A percentile compares a stretch with the other conserved stretches of the same genome.
Conservation (phyloP, 495 filamentous ascomycete genomes). For the Podospora didyma region DNA sequence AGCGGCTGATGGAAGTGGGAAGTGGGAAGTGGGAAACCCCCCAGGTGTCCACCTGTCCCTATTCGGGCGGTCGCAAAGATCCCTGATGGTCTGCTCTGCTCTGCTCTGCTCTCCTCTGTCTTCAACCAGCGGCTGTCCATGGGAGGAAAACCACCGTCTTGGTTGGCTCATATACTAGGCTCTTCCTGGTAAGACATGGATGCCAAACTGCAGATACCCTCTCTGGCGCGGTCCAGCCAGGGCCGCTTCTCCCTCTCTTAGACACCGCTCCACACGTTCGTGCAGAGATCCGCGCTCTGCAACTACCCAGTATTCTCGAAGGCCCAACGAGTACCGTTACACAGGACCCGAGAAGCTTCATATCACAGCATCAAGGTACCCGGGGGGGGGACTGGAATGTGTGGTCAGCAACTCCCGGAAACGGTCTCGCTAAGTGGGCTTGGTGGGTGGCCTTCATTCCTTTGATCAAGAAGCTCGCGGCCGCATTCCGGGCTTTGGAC, state of each 20-base stretch:
- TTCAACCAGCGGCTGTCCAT: neutral
- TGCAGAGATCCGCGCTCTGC: constrained; percentile 17
- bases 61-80: too few species aligned
- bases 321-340: neutral
- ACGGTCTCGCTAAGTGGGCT: neutral
- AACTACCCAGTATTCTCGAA: constrained; percentile 1
- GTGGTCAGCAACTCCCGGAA: constrained; percentile 4
- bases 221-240: neutral
- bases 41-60: too few species aligned
- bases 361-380: neutral
- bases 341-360: neutral
- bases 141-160: neutral
- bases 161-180: neutral
- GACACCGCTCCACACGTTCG: constrained; percentile 24
- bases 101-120: too few species aligned
- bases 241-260: neutral
- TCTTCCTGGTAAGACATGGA: neutral
- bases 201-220: neutral
- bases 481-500: too few species aligned
- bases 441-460: constrained; percentile 8
- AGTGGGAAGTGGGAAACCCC: too few species aligned
- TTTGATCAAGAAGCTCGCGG: constrained; percentile 1
- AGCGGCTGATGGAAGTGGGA: too few species aligned
- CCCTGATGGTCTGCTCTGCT: too few species aligned
- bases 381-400: neutral